A percentile compares a stretch with the other conserved stretches of the same genome.
Evolutionary conservation across 176 grass and related monocot species (phyloP).

Genomic region (Melocanna baccifera): DNA sequence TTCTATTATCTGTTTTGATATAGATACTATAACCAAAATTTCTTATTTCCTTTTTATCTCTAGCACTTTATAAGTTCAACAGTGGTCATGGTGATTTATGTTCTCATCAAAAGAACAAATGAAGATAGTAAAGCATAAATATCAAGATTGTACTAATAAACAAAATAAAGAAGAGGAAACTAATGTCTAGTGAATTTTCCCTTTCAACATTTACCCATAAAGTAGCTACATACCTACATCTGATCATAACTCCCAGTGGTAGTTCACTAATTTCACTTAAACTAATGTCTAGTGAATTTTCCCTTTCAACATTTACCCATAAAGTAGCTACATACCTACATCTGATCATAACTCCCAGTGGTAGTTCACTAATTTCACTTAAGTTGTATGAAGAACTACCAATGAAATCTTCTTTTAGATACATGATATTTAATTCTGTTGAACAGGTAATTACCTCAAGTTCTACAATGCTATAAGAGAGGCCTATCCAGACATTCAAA

Average conservation of each 20-base stretch:
- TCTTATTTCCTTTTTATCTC: neutral
- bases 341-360: neutral
- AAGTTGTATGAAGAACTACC: neutral
- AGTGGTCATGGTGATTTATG: neutral
- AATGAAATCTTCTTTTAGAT: neutral
- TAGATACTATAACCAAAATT: neutral
- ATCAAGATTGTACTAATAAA: neutral
- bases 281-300: neutral
- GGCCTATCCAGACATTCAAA: slow-evolving; percentile 71
- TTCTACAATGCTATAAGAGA: slow-evolving; percentile 68
- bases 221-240: neutral
- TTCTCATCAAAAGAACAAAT: neutral
- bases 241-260: neutral
- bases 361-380: neutral
- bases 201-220: neutral
- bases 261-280: neutral
- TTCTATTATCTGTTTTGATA: neutral
- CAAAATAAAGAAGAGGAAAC: neutral
- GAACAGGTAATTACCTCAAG: slow-evolving; percentile 64
- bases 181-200: neutral
- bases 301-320: neutral
- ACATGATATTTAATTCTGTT: slow-evolving; percentile 14
- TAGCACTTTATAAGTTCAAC: neutral
- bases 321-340: neutral
- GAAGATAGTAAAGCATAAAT: neutral